Conservation (phyloP, 441 rosid genomes). For the Arabidopsis hybrid region DNA sequence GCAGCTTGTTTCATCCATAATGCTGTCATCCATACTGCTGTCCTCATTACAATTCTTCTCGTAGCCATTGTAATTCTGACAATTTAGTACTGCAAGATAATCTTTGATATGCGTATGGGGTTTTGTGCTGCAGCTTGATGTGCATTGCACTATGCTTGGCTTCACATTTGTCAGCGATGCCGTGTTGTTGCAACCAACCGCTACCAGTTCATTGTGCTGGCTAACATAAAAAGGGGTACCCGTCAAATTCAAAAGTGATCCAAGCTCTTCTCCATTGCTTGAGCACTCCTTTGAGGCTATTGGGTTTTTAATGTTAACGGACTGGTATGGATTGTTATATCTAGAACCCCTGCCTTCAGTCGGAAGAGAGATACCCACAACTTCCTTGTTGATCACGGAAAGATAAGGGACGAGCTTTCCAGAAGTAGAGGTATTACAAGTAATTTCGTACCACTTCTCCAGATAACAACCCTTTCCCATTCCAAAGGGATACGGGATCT, state of each 20-base stretch:
- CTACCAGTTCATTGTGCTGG: conserved; percentile 2
- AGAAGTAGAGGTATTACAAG: conserved; percentile 22
- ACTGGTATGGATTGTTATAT: background rate
- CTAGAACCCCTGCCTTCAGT: fast-evolving
- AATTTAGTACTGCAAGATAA: too few relatives aligned
- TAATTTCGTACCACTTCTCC: conserved; percentile 35
- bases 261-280: background rate
- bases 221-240: conserved; percentile 37
- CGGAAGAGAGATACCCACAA: conserved; percentile 7
- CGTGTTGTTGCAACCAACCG: conserved; percentile 37
- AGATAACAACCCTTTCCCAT: conserved; percentile 28
- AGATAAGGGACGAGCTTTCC: conserved; percentile 15
- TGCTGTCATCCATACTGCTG: too few relatives aligned
- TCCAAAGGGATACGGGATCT: conserved; percentile 47
- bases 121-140: conserved; percentile 2
- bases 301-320: conserved; percentile 17
- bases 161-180: conserved; percentile 30
- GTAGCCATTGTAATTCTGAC: too few relatives aligned
- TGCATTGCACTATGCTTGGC: background rate
- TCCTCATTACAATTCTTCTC: too few relatives aligned
- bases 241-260: conserved; percentile 9
- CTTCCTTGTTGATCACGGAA: conserved; percentile 24
- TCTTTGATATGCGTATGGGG: too few relatives aligned
- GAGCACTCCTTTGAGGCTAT: conserved; percentile 39
- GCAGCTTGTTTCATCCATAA: background rate